Conservation (phyloP, 345 rosid genomes). For the Mangifera indica region DNA sequence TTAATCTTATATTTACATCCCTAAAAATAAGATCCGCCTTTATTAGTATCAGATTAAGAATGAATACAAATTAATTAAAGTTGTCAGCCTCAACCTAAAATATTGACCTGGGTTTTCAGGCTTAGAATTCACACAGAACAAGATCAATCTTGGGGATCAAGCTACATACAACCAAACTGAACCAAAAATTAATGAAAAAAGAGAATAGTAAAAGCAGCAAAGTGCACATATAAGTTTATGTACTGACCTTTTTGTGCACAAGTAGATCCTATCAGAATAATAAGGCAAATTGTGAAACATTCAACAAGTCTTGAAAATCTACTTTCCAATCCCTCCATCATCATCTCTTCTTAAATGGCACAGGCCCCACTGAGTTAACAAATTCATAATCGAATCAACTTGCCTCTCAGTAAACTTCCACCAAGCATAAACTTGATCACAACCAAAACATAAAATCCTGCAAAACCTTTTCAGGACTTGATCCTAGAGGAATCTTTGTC, state of each 20-base stretch:
- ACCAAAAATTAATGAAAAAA: not conserved
- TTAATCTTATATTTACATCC: not conserved
- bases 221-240: not conserved
- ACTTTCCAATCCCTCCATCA: constrained; percentile 40
- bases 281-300: constrained; percentile 28
- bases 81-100: not conserved
- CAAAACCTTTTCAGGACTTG: not conserved
- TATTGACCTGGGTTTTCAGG: not conserved
- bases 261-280: constrained; percentile 32
- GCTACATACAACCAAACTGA: not conserved
- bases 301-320: constrained; percentile 25
- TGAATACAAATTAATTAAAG: not conserved
- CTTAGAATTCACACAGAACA: not conserved
- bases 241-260: constrained; percentile 48
- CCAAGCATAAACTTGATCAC: too few relatives aligned
- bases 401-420: not conserved
- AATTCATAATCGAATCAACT: constrained; percentile 25
- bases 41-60: not conserved
- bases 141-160: constrained; percentile 2
- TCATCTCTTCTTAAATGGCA: constrained; percentile 39
- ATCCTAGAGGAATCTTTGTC: constrained; percentile 3
- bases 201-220: not conserved
- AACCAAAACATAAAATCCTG: too few relatives aligned
- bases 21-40: not conserved
- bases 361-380: constrained; percentile 32